A percentile compares a stretch with the other conserved stretches of the same genome.
phyloP scores from a whole-genome alignment of 139 green algal genomes.

The Tetraselmis striata region DNA sequence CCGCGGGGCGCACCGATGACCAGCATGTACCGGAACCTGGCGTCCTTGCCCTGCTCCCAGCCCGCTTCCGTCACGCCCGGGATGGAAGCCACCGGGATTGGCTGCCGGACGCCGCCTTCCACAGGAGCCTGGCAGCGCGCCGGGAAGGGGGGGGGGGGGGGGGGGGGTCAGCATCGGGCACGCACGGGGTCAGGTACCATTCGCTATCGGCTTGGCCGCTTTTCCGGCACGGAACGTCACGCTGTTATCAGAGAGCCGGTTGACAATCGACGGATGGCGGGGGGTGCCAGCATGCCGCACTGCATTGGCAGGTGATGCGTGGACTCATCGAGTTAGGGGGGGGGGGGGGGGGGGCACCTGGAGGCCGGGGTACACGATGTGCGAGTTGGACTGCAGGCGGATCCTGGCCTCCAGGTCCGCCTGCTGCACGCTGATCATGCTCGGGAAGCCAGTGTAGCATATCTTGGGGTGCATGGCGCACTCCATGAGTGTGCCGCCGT shows the following conservation, averaged over 20 bases:
- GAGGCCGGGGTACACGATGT: constrained; percentile 68
- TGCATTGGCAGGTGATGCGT: too few relatives aligned
- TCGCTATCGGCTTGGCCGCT: too few relatives aligned
- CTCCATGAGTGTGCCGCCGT: constrained; percentile 98
- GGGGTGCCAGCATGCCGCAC: too few relatives aligned
- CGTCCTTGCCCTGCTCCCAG: constrained; percentile 38
- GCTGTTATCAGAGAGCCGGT: too few relatives aligned
- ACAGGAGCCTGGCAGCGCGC: too few relatives aligned
- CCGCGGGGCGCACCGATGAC: constrained; percentile 1
- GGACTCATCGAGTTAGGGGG: too few relatives aligned
- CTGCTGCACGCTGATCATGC: constrained; percentile 44
- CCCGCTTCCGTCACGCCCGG: constrained; percentile 79
- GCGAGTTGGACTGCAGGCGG: constrained; percentile 58
- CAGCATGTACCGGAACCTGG: constrained; percentile 9
- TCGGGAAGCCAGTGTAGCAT: constrained; percentile 55
- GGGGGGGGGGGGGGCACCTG: neutral
- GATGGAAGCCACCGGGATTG: constrained; percentile 49
- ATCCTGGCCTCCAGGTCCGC: constrained; percentile 57
- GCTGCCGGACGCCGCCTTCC: constrained; percentile 13
- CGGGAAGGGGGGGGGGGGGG: too few relatives aligned
- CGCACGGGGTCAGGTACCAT: too few relatives aligned
- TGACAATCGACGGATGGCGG: too few relatives aligned
- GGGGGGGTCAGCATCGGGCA: too few relatives aligned
- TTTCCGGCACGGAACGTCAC: too few relatives aligned
- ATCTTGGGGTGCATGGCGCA: constrained; percentile 69